These are phyloP conservation scores for Microcera coccophila DNA, from an alignment of 2,329 filamentous ascomycete species.

Conservation along the genomic window DNA sequence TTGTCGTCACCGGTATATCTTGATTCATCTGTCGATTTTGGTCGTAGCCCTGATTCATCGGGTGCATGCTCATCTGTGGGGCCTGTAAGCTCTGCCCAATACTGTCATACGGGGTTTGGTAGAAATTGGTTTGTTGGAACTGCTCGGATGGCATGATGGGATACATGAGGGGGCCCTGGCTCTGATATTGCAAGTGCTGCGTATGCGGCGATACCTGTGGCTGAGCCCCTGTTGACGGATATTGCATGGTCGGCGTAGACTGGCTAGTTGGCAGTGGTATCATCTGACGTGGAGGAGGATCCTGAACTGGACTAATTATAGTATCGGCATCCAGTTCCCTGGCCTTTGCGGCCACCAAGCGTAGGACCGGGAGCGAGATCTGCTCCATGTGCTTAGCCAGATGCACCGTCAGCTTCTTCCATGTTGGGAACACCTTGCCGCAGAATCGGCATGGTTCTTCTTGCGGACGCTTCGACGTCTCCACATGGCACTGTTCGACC, in stretches of 20 bases:
- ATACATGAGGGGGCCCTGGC: constrained; percentile 22
- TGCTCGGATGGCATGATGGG: constrained; percentile 24
- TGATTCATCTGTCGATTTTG: constrained; percentile 22
- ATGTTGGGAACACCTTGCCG: constrained; percentile 71
- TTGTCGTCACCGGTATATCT: constrained; percentile 21
- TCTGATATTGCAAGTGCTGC: constrained; percentile 18
- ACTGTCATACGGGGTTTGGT: constrained; percentile 25
- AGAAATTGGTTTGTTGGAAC: constrained; percentile 24
- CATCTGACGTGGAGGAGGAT: constrained; percentile 42
- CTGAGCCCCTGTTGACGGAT: constrained; percentile 16
- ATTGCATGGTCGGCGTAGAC: constrained; percentile 17
- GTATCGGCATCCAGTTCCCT: constrained; percentile 56
- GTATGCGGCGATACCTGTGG: constrained; percentile 16
- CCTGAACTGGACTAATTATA: constrained; percentile 64
- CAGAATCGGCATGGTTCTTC: constrained; percentile 87
- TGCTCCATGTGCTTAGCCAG: constrained; percentile 92
- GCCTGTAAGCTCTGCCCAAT: constrained; percentile 27
- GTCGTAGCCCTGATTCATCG: constrained; percentile 25
- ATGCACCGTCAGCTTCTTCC: constrained; percentile 94
- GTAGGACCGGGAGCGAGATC: constrained; percentile 76
- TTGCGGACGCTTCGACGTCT: constrained; percentile 61
- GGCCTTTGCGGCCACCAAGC: constrained; percentile 47
- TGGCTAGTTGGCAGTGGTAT: constrained; percentile 26
- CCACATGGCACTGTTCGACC: constrained; percentile 71
- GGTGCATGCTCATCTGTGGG: constrained; percentile 22